Percentiles rank a stretch among this genome's conserved stretches.
Evolutionary conservation across 1,139 yeast genomes (phyloP).

Genomic region (Pichia sp.): DNA sequence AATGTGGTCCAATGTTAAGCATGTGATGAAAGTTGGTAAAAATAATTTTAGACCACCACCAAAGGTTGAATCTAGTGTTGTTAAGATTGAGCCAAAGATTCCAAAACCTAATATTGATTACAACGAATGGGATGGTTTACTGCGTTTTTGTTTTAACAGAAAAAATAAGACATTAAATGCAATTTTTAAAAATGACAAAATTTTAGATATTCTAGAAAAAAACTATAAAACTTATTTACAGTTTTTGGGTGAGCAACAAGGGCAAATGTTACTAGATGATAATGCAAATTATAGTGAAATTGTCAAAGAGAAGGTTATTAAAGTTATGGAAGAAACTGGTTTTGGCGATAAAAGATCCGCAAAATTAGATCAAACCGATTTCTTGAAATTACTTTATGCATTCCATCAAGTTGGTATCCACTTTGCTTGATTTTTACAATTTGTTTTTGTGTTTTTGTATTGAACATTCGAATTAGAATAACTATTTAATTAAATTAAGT

Average conservation of each 20-base stretch:
- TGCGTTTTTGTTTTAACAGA: constrained; percentile 85
- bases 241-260: constrained; percentile 43
- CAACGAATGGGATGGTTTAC: constrained; percentile 94
- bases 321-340: constrained; percentile 72
- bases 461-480: background rate
- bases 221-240: constrained; percentile 81
- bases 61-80: constrained; percentile 95
- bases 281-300: constrained; percentile 37
- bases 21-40: constrained; percentile 95
- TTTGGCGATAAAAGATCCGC: constrained; percentile 84
- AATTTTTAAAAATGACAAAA: constrained; percentile 79
- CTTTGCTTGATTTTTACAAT: constrained; percentile 52
- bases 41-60: constrained; percentile 99
- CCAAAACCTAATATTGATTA: constrained; percentile 92
- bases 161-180: constrained; percentile 92
- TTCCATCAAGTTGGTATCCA: constrained; percentile 97
- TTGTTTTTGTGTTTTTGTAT: background rate
- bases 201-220: constrained; percentile 78
- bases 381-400: constrained; percentile 77
- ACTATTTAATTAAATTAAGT: background rate
- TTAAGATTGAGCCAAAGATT: constrained; percentile 79
- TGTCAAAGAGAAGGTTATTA: constrained; percentile 52
- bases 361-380: constrained; percentile 92
- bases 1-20: constrained; percentile 99
- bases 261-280: constrained; percentile 49